These are phyloP conservation scores for Infundibulicybe gibba DNA, from an alignment of 768 basidiomycete genomes.

Conservation along the genomic window DNA sequence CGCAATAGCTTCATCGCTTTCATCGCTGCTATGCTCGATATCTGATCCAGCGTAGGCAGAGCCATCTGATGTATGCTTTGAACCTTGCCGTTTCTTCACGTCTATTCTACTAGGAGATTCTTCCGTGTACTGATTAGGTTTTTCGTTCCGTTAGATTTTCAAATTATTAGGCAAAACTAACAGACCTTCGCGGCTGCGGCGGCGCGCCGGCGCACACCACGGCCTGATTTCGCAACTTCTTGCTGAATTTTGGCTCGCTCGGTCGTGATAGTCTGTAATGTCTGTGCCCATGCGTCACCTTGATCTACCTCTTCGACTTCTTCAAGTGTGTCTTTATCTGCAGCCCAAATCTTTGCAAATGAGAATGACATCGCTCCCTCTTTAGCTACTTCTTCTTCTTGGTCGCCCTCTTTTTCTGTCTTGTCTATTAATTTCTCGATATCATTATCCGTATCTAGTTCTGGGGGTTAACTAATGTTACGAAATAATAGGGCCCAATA, in stretches of 20 bases:
- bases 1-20: constrained; percentile 12
- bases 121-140: constrained; percentile 27
- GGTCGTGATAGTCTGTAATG: constrained; percentile 50
- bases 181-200: constrained; percentile 52
- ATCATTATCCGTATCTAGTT: constrained; percentile 71
- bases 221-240: constrained; percentile 57
- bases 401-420: constrained; percentile 70
- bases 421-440: constrained; percentile 85
- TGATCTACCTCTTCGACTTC: constrained; percentile 63
- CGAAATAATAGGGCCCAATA: constrained; percentile 3
- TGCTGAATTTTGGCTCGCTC: constrained; percentile 39
- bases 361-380: constrained; percentile 64
- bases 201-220: constrained; percentile 73
- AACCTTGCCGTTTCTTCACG: constrained; percentile 7
- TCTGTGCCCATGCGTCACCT: constrained; percentile 79
- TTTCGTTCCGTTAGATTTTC: constrained; percentile 4
- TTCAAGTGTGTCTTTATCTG: constrained; percentile 68
- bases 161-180: background rate
- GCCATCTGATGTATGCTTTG: constrained; percentile 19
- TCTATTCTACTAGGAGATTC: constrained; percentile 6
- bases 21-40: constrained; percentile 19
- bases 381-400: constrained; percentile 43
- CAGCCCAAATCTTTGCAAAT: constrained; percentile 92
- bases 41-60: constrained; percentile 32
- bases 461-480: constrained; percentile 1